Evolutionary conservation across 768 basidiomycete genomes (phyloP).

Genomic region (Xanthoconium stramineum): DNA sequence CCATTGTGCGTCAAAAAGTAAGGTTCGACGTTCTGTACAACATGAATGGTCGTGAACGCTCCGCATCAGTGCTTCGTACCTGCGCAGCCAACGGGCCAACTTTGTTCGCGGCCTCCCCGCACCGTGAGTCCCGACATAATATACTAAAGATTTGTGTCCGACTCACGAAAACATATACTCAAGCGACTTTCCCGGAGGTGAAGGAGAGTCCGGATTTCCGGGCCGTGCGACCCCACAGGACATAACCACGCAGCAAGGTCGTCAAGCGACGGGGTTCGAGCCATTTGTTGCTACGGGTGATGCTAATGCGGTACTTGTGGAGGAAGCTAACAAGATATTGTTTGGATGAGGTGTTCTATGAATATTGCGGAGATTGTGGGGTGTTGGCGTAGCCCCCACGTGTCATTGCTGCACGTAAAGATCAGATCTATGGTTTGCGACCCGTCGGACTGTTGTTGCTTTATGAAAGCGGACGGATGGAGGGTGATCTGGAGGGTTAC

Average conservation of each 20-base stretch:
- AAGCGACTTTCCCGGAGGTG: slow-evolving; percentile 53
- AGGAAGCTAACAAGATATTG: slow-evolving; percentile 27
- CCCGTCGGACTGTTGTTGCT: no score
- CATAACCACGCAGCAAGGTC: slow-evolving; percentile 34
- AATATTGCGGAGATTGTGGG: background rate
- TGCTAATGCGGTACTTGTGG: slow-evolving; percentile 19
- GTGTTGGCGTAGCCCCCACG: no score
- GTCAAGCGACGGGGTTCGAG: slow-evolving; percentile 42
- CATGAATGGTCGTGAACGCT: background rate
- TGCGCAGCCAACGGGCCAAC: slow-evolving; percentile 46
- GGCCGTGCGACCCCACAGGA: slow-evolving; percentile 37
- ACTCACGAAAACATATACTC: background rate
- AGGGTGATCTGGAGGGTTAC: no score
- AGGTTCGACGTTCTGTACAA: slow-evolving; percentile 3
- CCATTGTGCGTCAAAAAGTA: slow-evolving; percentile 51
- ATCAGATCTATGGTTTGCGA: no score
- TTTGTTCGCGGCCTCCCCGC: slow-evolving; percentile 48
- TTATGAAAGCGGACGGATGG: no score
- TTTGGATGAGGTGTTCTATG: slow-evolving; percentile 10
- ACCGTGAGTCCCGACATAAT: slow-evolving; percentile 35
- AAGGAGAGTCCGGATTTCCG: slow-evolving; percentile 44
- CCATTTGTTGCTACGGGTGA: slow-evolving; percentile 24
- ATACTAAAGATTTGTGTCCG: background rate
- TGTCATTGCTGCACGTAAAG: background rate
- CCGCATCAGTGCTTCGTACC: slow-evolving; percentile 41